Conservation (phyloP, 768 basidiomycete species). For the Glaciozyma martinii region DNA sequence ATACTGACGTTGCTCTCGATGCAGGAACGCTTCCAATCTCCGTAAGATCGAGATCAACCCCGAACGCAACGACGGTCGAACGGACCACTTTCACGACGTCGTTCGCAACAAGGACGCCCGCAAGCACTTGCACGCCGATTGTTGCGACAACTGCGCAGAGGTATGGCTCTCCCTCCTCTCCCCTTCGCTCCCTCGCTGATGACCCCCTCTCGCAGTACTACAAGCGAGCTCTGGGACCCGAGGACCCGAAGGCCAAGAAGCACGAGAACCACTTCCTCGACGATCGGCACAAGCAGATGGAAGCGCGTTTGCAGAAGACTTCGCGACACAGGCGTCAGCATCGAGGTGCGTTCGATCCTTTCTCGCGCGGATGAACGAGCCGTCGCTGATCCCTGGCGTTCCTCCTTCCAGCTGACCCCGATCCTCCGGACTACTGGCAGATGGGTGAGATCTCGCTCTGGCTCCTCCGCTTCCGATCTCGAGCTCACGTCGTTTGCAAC, state of each 20-base stretch:
- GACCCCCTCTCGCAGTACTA: not conserved
- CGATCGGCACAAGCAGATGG: conserved; percentile 63
- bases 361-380: not conserved
- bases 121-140: conserved; percentile 58
- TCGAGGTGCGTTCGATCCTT: conserved; percentile 47
- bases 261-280: not conserved
- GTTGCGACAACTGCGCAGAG: conserved; percentile 73
- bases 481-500: conserved; percentile 41
- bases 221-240: not conserved
- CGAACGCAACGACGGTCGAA: conserved; percentile 54
- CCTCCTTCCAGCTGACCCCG: conserved; percentile 55
- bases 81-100: conserved; percentile 66
- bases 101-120: conserved; percentile 60
- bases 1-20: not conserved
- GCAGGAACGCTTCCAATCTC: not conserved
- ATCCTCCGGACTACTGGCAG: conserved; percentile 72
- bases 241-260: not conserved
- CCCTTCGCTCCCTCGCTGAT: not conserved
- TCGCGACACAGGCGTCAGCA: conserved; percentile 11
- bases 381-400: conserved; percentile 44
- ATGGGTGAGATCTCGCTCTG: conserved; percentile 1
- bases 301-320: conserved; percentile 49
- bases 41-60: conserved; percentile 59
- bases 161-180: conserved; percentile 43
- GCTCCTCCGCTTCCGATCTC: not conserved